A percentile compares a stretch with the other conserved stretches of the same genome.
Evolutionary conservation across 495 filamentous ascomycete species (phyloP).

Genomic region (Penicillium lividum): DNA sequence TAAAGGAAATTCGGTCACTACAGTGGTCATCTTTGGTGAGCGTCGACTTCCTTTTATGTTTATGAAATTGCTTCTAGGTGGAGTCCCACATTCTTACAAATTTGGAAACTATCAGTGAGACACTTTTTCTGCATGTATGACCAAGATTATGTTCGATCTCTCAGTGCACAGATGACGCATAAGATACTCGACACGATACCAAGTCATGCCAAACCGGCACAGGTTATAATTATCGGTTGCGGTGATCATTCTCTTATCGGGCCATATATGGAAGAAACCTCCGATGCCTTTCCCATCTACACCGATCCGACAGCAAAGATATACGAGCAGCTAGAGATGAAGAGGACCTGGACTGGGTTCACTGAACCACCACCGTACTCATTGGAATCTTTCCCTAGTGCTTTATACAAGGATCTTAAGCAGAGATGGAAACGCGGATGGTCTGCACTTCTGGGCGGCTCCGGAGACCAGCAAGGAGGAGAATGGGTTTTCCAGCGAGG

Average conservation of each 20-base stretch:
- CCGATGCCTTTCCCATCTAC: constrained; percentile 24
- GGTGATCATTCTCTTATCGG: constrained; percentile 24
- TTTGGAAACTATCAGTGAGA: constrained; percentile 14
- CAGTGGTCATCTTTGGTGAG: not conserved
- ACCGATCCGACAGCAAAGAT: constrained; percentile 21
- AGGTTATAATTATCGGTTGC: constrained; percentile 32
- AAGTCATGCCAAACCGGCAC: constrained; percentile 15
- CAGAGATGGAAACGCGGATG: constrained; percentile 21
- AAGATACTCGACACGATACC: constrained; percentile 23
- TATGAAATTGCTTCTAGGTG: too few species aligned
- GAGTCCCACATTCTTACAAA: not conserved
- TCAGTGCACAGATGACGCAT: constrained; percentile 20
- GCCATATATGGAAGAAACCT: constrained; percentile 25
- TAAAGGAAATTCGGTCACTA: not conserved
- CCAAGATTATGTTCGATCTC: constrained; percentile 28
- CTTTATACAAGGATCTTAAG: constrained; percentile 10
- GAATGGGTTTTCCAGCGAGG: constrained; percentile 29
- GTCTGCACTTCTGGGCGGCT: constrained; percentile 16
- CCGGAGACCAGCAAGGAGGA: constrained; percentile 23
- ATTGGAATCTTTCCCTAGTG: constrained; percentile 10
- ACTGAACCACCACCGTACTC: constrained; percentile 22
- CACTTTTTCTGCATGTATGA: constrained; percentile 35
- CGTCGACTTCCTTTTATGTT: too few species aligned
- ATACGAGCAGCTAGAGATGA: constrained; percentile 29
- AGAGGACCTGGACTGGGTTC: constrained; percentile 15